phyloP scores from a whole-genome alignment of 371 early-diverging fungal genomes.

The Blyttiomyces sp. region DNA sequence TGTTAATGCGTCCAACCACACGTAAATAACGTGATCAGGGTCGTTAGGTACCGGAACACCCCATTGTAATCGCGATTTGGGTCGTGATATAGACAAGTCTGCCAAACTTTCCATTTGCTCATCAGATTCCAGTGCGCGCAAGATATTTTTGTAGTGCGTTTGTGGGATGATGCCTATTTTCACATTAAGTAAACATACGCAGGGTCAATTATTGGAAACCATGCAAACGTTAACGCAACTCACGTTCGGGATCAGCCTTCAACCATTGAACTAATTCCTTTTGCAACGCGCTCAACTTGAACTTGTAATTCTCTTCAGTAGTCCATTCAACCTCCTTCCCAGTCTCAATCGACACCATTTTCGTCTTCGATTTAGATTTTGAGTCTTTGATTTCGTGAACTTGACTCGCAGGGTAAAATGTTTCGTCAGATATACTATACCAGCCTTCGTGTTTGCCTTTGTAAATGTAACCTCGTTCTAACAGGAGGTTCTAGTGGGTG shows the following conservation, averaged over 20 bases:
- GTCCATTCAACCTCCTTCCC: constrained; percentile 88
- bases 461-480: constrained; percentile 81
- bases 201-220: not conserved
- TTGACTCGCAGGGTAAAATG: constrained; percentile 77
- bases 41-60: constrained; percentile 92
- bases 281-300: constrained; percentile 66
- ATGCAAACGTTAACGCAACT: not conserved
- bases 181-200: not conserved
- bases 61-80: constrained; percentile 77
- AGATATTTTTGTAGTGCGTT: constrained; percentile 59
- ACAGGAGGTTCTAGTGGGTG: not conserved
- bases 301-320: constrained; percentile 90
- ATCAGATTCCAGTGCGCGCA: constrained; percentile 10
- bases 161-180: constrained; percentile 62
- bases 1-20: constrained; percentile 94
- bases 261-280: constrained; percentile 68
- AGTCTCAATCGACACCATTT: constrained; percentile 65
- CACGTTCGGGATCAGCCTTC: constrained; percentile 51
- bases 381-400: constrained; percentile 60
- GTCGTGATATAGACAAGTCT: constrained; percentile 88
- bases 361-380: constrained; percentile 44
- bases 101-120: constrained; percentile 19
- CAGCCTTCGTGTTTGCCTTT: constrained; percentile 91
- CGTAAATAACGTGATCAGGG: constrained; percentile 81
- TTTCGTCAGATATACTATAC: constrained; percentile 95